Percentiles rank a stretch among this genome's conserved stretches.
phyloP scores from a whole-genome alignment of 1,284 basidiomycete genomes.

The Moesziomyces globuligerus region DNA sequence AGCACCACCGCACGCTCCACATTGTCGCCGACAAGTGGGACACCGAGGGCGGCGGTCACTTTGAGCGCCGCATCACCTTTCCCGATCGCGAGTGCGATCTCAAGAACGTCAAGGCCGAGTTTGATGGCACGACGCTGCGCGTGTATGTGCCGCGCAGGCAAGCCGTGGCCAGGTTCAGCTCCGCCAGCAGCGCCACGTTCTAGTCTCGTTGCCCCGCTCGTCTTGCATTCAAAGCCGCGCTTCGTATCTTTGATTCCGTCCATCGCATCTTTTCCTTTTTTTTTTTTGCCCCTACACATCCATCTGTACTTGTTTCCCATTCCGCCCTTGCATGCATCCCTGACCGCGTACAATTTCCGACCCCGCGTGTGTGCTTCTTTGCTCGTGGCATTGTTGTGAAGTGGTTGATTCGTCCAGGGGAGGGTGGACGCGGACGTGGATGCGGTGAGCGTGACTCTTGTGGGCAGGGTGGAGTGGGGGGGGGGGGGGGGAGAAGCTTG shows the following conservation, averaged over 20 bases:
- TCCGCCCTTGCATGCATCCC: too few species aligned
- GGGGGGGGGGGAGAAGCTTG: too few species aligned
- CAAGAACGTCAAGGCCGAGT: conserved; percentile 48
- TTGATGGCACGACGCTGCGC: conserved; percentile 47
- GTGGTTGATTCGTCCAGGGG: too few species aligned
- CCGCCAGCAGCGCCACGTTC: conserved; percentile 63
- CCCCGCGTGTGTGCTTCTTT: too few species aligned
- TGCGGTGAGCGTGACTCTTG: too few species aligned
- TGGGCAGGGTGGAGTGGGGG: too few species aligned
- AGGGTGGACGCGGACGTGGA: too few species aligned
- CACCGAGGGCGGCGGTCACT: conserved; percentile 50
- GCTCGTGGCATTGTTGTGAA: too few species aligned
- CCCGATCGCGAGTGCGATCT: conserved; percentile 54
- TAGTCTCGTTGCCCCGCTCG: conserved; percentile 58
- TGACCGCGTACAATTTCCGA: too few species aligned
- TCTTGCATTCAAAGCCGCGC: neutral
- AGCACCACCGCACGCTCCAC: conserved; percentile 58
- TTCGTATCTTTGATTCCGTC: neutral
- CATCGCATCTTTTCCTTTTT: neutral
- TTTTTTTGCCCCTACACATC: neutral
- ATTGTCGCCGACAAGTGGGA: conserved; percentile 63
- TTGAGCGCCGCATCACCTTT: conserved; percentile 62
- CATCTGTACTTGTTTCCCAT: conserved; percentile 1
- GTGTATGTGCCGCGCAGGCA: conserved; percentile 41
- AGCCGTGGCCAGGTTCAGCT: conserved; percentile 15